Percentiles rank a stretch among this genome's conserved stretches.
phyloP scores from a whole-genome alignment of 352 stramenopile species.

The Elongisporangium undulatum region DNA sequence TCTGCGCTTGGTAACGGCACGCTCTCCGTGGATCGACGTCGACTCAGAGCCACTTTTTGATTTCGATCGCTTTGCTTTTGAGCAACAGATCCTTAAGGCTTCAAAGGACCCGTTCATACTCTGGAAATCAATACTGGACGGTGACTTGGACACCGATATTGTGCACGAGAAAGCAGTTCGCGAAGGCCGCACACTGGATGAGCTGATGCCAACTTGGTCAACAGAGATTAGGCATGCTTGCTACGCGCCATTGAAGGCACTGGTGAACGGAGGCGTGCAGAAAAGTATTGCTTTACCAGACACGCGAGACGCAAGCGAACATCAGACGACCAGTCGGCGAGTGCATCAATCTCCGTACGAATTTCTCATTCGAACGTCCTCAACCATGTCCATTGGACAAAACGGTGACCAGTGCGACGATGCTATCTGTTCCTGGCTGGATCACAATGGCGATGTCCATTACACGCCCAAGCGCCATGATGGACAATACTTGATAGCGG shows the following conservation, averaged over 20 bases:
- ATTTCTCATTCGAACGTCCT: not conserved
- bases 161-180: not conserved
- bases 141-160: not conserved
- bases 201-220: not conserved
- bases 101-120: constrained; percentile 11
- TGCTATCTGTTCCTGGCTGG: constrained; percentile 9
- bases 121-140: constrained; percentile 7
- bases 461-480: constrained; percentile 12
- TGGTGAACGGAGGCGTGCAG: not conserved
- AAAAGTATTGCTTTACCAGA: not conserved
- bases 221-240: not conserved
- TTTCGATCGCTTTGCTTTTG: constrained; percentile 15
- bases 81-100: constrained; percentile 7
- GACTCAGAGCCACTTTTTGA: constrained; percentile 8
- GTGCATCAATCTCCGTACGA: not conserved
- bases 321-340: not conserved
- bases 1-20: constrained; percentile 9
- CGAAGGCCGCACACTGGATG: not conserved
- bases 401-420: not conserved
- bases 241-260: not conserved
- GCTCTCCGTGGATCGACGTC: constrained; percentile 13
- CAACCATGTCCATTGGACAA: not conserved
- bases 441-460: constrained; percentile 26
- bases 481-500: not conserved
- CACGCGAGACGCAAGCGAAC: not conserved